These are phyloP conservation scores for Rhexocercosporidium sp. DNA, from an alignment of 2,329 filamentous ascomycete species.

Conservation along the genomic window DNA sequence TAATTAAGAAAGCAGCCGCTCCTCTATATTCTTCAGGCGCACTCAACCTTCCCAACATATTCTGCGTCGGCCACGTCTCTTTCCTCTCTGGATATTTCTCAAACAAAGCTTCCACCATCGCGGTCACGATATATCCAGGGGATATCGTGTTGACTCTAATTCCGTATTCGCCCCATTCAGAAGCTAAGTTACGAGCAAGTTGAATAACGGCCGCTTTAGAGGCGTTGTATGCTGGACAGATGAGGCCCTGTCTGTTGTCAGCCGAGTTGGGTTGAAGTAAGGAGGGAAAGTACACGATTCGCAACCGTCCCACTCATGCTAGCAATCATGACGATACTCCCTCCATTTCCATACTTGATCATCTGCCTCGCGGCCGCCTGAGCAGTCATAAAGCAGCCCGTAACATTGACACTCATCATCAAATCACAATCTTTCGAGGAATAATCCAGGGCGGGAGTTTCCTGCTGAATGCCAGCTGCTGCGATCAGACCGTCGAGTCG, in stretches of 20 bases:
- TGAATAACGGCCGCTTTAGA: slow-evolving; percentile 78
- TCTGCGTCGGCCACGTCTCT: slow-evolving; percentile 77
- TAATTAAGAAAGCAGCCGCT: slow-evolving; percentile 70
- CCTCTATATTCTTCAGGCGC: slow-evolving; percentile 73
- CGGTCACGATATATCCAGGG: slow-evolving; percentile 79
- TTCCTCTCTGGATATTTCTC: slow-evolving; percentile 72
- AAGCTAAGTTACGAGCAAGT: slow-evolving; percentile 70
- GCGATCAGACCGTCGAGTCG: slow-evolving; percentile 80
- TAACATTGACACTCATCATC: slow-evolving; percentile 86
- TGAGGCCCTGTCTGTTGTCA: slow-evolving; percentile 54
- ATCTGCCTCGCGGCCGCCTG: slow-evolving; percentile 86
- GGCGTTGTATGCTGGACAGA: slow-evolving; percentile 73
- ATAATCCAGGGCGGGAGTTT: slow-evolving; percentile 83
- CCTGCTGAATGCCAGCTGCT: slow-evolving; percentile 77
- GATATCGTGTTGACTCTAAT: slow-evolving; percentile 85
- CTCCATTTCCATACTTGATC: slow-evolving; percentile 60
- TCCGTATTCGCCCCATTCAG: slow-evolving; percentile 69
- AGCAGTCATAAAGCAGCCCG: slow-evolving; percentile 84
- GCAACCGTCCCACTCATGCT: slow-evolving; percentile 73
- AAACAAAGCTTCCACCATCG: slow-evolving; percentile 85
- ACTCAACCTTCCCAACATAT: slow-evolving; percentile 79
- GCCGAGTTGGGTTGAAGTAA: neutral
- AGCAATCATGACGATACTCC: slow-evolving; percentile 71
- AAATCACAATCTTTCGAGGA: slow-evolving; percentile 74
- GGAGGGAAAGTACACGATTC: slow-evolving; percentile 60